Evolutionary conservation across 805 yeast species (phyloP).

Genomic region (Wickerhamomyces silvicola): DNA sequence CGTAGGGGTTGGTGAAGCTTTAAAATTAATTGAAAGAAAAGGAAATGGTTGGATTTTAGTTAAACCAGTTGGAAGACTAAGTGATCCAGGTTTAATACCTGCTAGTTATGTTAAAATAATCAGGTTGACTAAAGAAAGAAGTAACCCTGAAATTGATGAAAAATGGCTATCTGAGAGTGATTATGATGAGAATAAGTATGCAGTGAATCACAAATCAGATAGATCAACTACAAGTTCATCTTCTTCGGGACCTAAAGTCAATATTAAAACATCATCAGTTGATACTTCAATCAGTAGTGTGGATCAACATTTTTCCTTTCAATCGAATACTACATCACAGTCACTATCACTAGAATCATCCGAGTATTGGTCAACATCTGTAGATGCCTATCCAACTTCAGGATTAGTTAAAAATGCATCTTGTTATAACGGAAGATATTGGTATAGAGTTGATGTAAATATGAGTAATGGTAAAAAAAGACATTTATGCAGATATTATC

Average conservation of each 20-base stretch:
- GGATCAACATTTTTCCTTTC: slow-evolving; percentile 10
- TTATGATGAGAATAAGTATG: slow-evolving; percentile 1
- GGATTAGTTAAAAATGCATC: slow-evolving; percentile 35
- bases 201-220: slow-evolving; percentile 1
- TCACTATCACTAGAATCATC: background rate
- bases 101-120: slow-evolving; percentile 42
- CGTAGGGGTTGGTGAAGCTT: slow-evolving; percentile 43
- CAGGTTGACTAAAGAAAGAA: slow-evolving; percentile 27
- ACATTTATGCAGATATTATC: slow-evolving; percentile 41
- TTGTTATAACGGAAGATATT: slow-evolving; percentile 36
- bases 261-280: slow-evolving; percentile 2
- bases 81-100: slow-evolving; percentile 45
- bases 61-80: slow-evolving; percentile 42
- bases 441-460: slow-evolving; percentile 43
- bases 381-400: slow-evolving; percentile 24
- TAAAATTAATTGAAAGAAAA: slow-evolving; percentile 40
- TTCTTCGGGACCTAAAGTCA: background rate
- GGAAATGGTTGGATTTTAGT: slow-evolving; percentile 53
- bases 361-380: background rate
- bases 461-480: slow-evolving; percentile 30
- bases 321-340: slow-evolving; percentile 5
- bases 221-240: background rate
- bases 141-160: slow-evolving; percentile 13
- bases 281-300: slow-evolving; percentile 6
- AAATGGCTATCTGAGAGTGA: slow-evolving; percentile 15